Base-by-base conservation (phyloP, 2,329 filamentous ascomycete genomes). In the Hymenoscyphus linearis region DNA sequence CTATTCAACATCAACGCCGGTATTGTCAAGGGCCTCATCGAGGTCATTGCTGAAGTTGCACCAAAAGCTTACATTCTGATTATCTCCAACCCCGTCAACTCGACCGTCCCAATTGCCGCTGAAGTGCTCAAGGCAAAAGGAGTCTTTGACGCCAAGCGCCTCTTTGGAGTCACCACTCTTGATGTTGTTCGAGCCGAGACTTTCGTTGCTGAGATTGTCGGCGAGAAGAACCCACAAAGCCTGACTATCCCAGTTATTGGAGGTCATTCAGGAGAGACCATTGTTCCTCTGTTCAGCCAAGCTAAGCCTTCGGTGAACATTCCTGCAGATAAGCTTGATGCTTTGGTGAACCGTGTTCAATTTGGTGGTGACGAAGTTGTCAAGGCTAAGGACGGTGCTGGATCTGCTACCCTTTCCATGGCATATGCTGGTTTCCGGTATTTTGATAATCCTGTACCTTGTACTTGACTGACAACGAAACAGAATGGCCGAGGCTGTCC, bases 11-110 rank as follows among this genome's bases (percentile, higher is more conserved):
- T 97, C 84, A 99, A 99, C 77, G 95, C 95, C 64, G 91, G 93
- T 72, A 99, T 99, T 74, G 95, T 99, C 74, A 91, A 95, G 80
- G 92, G 91, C 70, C 84, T 99, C 69, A 88, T 96, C 71, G 89
- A 96, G 82, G 87, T 90, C 58, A 86, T 91, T 71, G 92, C 93
- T 70, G 87, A 97, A 75, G 86, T 89, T 74, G 88, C 87, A 75
- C 95, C 95, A 75, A 96, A 97, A 77, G 95, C 95, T 60, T 96
- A 88, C 80, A 86, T 96, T 76, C 87, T 98, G 68, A 87, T 99
- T 81, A 99, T 99, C 79, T 98, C 93, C 73, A 99, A 99, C 86
- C 95, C 95, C 62, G 95, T 99, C 79, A 99, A 99, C 88, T 96
- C 92, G 58, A 99, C 95, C 61, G 95, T 99, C 62, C 95, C 95